Percentiles rank a stretch among this genome's conserved stretches.
These are phyloP conservation scores for Chaetomiaceae sp. DNA, from an alignment of 2,329 filamentous ascomycete species.

Conservation along the genomic window DNA sequence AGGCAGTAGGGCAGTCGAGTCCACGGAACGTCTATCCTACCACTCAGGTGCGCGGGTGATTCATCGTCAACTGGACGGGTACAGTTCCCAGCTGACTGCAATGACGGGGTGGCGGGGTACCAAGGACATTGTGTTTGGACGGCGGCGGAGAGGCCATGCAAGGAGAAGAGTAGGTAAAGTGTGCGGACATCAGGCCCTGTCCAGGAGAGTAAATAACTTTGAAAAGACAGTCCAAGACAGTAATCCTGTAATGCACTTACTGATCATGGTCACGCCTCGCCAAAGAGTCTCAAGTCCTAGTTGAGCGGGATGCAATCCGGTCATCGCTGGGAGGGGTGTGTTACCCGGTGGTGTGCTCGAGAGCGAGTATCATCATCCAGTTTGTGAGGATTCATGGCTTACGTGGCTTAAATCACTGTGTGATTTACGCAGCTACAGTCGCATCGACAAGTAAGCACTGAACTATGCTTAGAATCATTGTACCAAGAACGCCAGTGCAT, in stretches of 20 bases:
- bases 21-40: background rate
- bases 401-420: too few species aligned
- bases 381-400: background rate
- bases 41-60: background rate
- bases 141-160: background rate
- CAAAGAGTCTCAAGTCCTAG: too few species aligned
- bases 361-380: too few species aligned
- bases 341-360: too few species aligned
- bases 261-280: background rate
- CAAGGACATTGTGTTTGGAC: background rate
- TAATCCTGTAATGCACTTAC: background rate
- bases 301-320: too few species aligned
- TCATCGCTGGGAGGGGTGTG: too few species aligned
- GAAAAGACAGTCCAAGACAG: background rate
- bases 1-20: conserved; percentile 15
- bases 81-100: background rate
- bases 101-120: background rate
- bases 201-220: background rate
- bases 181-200: background rate
- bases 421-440: background rate
- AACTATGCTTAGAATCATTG: background rate
- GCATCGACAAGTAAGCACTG: background rate
- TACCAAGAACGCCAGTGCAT: background rate
- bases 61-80: background rate
- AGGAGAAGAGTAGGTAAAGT: background rate